Base-by-base conservation (phyloP, 805 yeast species). In the Yarrowia sp. region DNA sequence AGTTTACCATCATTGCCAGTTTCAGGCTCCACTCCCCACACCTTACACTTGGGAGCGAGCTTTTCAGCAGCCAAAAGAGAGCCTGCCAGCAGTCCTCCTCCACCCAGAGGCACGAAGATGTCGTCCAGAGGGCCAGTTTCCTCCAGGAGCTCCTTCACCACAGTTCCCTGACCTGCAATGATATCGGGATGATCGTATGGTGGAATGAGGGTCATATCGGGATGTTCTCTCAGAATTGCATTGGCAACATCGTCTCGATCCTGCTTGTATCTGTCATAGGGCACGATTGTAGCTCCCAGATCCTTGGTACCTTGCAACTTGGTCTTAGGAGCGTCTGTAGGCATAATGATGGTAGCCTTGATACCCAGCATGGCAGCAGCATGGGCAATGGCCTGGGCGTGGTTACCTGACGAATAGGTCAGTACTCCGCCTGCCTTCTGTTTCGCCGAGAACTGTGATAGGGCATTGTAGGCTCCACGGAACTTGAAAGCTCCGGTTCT, bases 321-420 rank as follows among this genome's bases (percentile, higher is more conserved):
- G 70, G 82, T 81, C 5, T 83, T 79, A 5, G 85, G 85, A 0
- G 86, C 82, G n/a, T 84, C 83, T 0, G 83, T 79, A 11, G 86
- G 86, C 86, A 83, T 83, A 55, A 83, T 84, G n/a, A 83, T 82
- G 56, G 83, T 81, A 10, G 85, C 80, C 9, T 83, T 83, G 49
- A 81, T 82, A 26, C 78, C 78, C 71, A 82, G 77, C 69, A 77
- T 78, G 49, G 78, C 78, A 22, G 86, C 85, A 32, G 85, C 81
- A 69, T 74, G 81, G 0, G 86, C 85, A 41, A 83, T 83, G 41
- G 86, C 86, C 69, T 83, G 86, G 22, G 85, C 86, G 68, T 83
- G 86, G 75, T 83, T 83, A 1, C 86, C 86, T 1, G 86, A 85
- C 36, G 85, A 83, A 70, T 84, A 82, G 1, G 86, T 85, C 67